phyloP scores from a whole-genome alignment of 306 rosid genomes.

The Glycyrrhiza uralensis region DNA sequence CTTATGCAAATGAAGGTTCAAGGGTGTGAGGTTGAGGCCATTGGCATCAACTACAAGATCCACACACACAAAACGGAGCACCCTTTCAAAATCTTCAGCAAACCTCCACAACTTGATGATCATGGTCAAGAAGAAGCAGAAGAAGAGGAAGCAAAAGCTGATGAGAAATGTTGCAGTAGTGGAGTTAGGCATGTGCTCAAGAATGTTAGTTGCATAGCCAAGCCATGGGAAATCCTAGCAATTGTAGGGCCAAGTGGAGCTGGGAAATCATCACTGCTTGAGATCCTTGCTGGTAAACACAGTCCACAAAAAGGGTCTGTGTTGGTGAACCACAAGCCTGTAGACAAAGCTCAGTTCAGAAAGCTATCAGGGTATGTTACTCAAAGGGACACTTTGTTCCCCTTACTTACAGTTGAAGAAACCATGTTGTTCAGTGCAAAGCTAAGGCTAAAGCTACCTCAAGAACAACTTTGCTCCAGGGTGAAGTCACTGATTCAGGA shows the following conservation, averaged over 20 bases:
- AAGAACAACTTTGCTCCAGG: slow-evolving; percentile 41
- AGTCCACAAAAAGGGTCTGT: slow-evolving; percentile 60
- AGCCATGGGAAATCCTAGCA: slow-evolving; percentile 82
- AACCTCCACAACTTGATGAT: slow-evolving; percentile 21
- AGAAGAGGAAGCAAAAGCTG: slow-evolving; percentile 31
- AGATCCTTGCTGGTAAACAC: slow-evolving; percentile 76
- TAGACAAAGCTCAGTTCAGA: slow-evolving; percentile 58
- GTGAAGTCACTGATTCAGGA: slow-evolving; percentile 72
- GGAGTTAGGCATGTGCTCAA: slow-evolving; percentile 57
- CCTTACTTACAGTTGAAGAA: slow-evolving; percentile 86
- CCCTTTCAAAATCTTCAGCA: slow-evolving; percentile 51
- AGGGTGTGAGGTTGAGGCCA: slow-evolving; percentile 84
- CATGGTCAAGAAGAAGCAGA: slow-evolving; percentile 29
- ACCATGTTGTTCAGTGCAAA: slow-evolving; percentile 78
- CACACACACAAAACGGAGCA: slow-evolving; percentile 38
- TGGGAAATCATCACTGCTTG: slow-evolving; percentile 84
- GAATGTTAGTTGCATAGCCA: slow-evolving; percentile 59
- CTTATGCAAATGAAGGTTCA: slow-evolving; percentile 62
- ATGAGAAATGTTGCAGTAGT: slow-evolving; percentile 18
- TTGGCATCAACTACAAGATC: slow-evolving; percentile 64
- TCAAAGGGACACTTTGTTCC: slow-evolving; percentile 75
- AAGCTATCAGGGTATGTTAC: slow-evolving; percentile 89
- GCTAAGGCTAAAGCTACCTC: slow-evolving; percentile 52
- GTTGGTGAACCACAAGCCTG: slow-evolving; percentile 56
- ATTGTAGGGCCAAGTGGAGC: slow-evolving; percentile 97